Base-by-base conservation (phyloP, 768 basidiomycete species). In the Mycena crocata region DNA sequence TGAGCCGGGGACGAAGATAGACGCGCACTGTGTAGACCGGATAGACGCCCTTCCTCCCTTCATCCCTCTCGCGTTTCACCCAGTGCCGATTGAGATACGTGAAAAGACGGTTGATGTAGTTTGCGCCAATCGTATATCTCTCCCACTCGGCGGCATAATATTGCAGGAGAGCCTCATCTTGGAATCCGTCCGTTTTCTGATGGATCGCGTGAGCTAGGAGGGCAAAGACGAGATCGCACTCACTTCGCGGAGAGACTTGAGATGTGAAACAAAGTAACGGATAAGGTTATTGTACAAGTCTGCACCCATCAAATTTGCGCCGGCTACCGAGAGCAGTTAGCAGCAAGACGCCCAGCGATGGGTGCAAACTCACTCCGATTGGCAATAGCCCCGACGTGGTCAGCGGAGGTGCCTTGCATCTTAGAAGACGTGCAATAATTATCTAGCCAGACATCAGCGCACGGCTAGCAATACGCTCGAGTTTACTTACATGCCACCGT, bases 11-110 rank as follows among this genome's bases (percentile, higher is more conserved):
- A 50, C 31, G 42, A 17, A 58, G 24, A 57, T 51, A 35, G 35
- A 73, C 91, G 42, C 69, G 75, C 70, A 97, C 96, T 30, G 97
- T 99, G 76, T 99, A 99, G 23, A 99, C 94, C 1, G 90, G 90
- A 81, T 98, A 99, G 24, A 99, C 93, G 45, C 91, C 92, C 79
- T 94, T 96, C 73, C 96, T 85, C 19, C 98, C 98, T 78, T 99
- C 97, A 73, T 99, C 97, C 74, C 96, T 89, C 77, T 99, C 98
- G 57, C 97, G 87, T 82, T 96, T 97, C 46, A 99, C 97, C 98
- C 98, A 99, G 80, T 99, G 96, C 24, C 97, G 94, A 80, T 99
- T 99, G 62, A 99, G 87, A 81, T 99, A 99, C 3, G 95, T 96
- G 83, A 99, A 99, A 37, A 99, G 82, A 61, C 97, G 92, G 77